These are phyloP conservation scores for Gaeumannomyces sp. DNA, from an alignment of 2,329 filamentous ascomycete genomes.

Conservation along the genomic window DNA sequence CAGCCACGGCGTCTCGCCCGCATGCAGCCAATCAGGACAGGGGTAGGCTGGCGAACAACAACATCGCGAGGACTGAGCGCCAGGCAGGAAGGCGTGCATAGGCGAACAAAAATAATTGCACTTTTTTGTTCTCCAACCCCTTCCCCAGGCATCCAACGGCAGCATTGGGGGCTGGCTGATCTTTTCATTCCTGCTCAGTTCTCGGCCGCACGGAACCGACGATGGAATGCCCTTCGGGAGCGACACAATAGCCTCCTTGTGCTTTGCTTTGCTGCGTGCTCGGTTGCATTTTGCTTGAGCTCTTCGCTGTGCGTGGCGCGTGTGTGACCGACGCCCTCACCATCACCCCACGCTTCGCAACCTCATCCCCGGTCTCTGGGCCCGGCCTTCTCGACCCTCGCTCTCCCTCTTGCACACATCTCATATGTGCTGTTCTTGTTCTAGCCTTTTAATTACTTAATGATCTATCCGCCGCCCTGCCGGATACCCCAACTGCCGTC, in stretches of 20 bases:
- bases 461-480: background rate
- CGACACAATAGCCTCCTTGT: background rate
- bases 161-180: background rate
- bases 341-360: background rate
- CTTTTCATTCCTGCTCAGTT: background rate
- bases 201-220: background rate
- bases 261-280: background rate
- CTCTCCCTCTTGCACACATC: background rate
- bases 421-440: background rate
- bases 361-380: background rate
- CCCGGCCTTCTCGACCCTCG: background rate
- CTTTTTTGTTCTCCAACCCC: background rate
- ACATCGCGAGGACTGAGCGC: slow-evolving; percentile 28
- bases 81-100: slow-evolving; percentile 8
- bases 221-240: background rate
- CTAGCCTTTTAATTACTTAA: background rate
- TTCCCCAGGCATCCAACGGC: background rate
- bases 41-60: slow-evolving; percentile 26
- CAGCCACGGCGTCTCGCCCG: slow-evolving; percentile 15
- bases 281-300: background rate
- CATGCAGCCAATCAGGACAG: slow-evolving; percentile 29
- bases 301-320: background rate
- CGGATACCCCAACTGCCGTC: background rate
- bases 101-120: background rate
- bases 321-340: background rate